Percentiles rank a stretch among this genome's conserved stretches.
phyloP scores from a whole-genome alignment of 1,284 basidiomycete genomes.

The Kwoniella shivajii region DNA sequence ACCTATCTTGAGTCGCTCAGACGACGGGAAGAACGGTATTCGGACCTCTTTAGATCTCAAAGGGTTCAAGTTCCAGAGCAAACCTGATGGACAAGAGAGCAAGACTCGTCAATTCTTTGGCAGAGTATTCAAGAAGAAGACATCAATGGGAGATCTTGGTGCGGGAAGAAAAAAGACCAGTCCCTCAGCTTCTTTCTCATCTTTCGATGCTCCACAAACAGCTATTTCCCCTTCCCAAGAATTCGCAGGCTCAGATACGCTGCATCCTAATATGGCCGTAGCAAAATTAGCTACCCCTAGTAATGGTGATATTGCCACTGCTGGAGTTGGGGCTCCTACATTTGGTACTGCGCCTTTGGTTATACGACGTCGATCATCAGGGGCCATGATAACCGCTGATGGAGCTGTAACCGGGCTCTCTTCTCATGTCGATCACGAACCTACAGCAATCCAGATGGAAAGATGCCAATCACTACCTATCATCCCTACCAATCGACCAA shows the following conservation, averaged over 20 bases:
- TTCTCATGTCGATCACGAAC: not conserved
- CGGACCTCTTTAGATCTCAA: slow-evolving; percentile 32
- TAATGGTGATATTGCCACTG: no score
- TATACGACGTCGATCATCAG: slow-evolving; percentile 26
- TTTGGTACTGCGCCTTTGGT: slow-evolving; percentile 48
- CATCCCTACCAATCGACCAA: slow-evolving; percentile 38
- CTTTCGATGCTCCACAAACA: not conserved
- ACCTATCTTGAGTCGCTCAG: slow-evolving; percentile 30
- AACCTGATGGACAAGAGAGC: slow-evolving; percentile 26
- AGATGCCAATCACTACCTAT: slow-evolving; percentile 17
- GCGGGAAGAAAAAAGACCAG: slow-evolving; percentile 5
- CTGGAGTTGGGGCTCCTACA: slow-evolving; percentile 36
- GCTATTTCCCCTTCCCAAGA: not conserved
- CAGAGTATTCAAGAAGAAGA: slow-evolving; percentile 70
- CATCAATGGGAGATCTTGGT: slow-evolving; percentile 24
- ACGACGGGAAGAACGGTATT: slow-evolving; percentile 19
- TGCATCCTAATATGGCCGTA: slow-evolving; percentile 14
- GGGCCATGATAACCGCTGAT: slow-evolving; percentile 28
- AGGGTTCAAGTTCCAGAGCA: slow-evolving; percentile 17
- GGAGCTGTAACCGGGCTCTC: slow-evolving; percentile 41
- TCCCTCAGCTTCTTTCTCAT: slow-evolving; percentile 18
- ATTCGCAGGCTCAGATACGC: not conserved
- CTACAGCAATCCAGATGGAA: not conserved
- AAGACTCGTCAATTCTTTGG: slow-evolving; percentile 67
- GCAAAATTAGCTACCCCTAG: not conserved